A percentile compares a stretch with the other conserved stretches of the same genome.
Conservation (phyloP, 371 early-diverging fungal species). For the Mortierella sp. region DNA sequence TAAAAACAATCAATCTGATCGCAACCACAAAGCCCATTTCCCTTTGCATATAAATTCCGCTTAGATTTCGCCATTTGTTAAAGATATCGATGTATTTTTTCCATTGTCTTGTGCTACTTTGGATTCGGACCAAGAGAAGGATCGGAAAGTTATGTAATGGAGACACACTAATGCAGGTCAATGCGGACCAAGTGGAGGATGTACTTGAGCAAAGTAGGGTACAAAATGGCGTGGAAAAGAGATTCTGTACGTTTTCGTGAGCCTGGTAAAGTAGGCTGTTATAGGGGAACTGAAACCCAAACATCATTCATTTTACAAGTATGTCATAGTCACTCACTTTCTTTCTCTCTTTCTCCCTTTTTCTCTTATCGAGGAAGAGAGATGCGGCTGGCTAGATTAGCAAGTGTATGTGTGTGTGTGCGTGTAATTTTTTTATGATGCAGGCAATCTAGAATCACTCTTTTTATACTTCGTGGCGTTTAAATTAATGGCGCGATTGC, state of each 20-base stretch:
- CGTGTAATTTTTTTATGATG: neutral
- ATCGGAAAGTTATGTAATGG: no score
- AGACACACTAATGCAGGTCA: no score
- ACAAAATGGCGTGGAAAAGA: neutral
- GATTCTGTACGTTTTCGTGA: neutral
- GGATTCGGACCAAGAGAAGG: no score
- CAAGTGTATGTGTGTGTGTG: neutral
- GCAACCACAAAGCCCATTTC: constrained; percentile 5
- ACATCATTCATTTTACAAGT: no score
- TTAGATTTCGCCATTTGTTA: neutral
- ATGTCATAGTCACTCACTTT: no score
- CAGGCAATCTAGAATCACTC: neutral
- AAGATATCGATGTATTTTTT: neutral
- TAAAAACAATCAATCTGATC: neutral
- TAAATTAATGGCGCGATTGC: neutral
- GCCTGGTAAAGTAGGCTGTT: neutral
- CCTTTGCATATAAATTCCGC: neutral
- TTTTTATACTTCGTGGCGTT: neutral
- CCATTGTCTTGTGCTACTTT: no score
- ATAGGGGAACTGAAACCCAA: no score
- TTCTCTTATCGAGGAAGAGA: no score
- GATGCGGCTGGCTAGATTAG: neutral
- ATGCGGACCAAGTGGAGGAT: no score
- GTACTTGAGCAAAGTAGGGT: no score
- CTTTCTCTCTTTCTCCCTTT: no score